Evolutionary conservation across 1,139 yeast genomes (phyloP).

Genomic region (Pichia sp.): DNA sequence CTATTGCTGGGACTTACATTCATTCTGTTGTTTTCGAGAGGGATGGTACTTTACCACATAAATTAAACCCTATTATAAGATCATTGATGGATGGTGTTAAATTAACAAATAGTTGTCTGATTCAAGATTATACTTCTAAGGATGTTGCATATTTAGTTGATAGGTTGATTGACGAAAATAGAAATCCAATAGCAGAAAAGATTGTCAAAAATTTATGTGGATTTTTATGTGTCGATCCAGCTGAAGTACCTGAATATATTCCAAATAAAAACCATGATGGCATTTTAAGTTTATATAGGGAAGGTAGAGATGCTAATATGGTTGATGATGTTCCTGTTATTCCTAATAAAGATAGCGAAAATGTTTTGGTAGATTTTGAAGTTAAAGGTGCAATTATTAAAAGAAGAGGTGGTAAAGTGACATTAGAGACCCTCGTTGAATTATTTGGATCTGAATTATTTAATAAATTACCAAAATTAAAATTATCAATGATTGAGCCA

Average conservation of each 20-base stretch:
- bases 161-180: slow-evolving; percentile 50
- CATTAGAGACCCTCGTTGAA: slow-evolving; percentile 52
- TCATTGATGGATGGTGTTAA: slow-evolving; percentile 92
- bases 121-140: slow-evolving; percentile 67
- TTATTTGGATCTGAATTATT: slow-evolving; percentile 53
- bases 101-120: slow-evolving; percentile 56
- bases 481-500: slow-evolving; percentile 63
- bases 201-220: slow-evolving; percentile 88
- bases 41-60: slow-evolving; percentile 63
- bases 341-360: background rate
- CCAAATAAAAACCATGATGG: slow-evolving; percentile 55
- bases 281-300: slow-evolving; percentile 73
- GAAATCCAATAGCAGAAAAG: slow-evolving; percentile 75
- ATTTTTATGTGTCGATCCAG: slow-evolving; percentile 88
- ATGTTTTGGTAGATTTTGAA: slow-evolving; percentile 17
- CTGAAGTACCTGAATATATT: slow-evolving; percentile 90
- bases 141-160: slow-evolving; percentile 62
- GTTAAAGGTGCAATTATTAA: slow-evolving; percentile 72
- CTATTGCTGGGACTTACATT: slow-evolving; percentile 69
- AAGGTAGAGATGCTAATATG: slow-evolving; percentile 70
- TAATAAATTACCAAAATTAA: slow-evolving; percentile 59
- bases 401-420: slow-evolving; percentile 73
- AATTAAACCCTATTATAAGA: slow-evolving; percentile 82
- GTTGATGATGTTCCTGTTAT: slow-evolving; percentile 32
- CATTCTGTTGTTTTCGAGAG: slow-evolving; percentile 31